Conservation (phyloP, 495 filamentous ascomycete species). For the Penicillium cosmopolitanum region DNA sequence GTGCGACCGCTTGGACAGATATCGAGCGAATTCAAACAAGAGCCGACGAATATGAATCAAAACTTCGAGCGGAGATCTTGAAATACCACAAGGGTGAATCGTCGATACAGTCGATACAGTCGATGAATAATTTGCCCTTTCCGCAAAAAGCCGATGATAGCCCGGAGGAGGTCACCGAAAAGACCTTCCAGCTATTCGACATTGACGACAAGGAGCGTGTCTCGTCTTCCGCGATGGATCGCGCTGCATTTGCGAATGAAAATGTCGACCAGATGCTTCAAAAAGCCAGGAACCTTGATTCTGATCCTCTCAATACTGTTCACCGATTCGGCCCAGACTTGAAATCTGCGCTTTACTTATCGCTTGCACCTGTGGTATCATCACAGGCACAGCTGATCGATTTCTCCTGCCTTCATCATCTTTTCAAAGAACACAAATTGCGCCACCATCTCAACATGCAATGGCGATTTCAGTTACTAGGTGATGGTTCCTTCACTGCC, state of each 20-base stretch:
- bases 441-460: conserved; percentile 78
- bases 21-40: conserved; percentile 65
- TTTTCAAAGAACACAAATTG: conserved; percentile 76
- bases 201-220: conserved; percentile 35
- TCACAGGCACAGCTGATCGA: conserved; percentile 79
- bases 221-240: conserved; percentile 31
- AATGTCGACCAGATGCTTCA: conserved; percentile 34
- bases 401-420: conserved; percentile 71
- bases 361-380: conserved; percentile 72
- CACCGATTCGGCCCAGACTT: conserved; percentile 67
- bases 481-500: conserved; percentile 80
- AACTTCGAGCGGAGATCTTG: conserved; percentile 47
- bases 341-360: conserved; percentile 70
- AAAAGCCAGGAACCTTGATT: conserved; percentile 15
- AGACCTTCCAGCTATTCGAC: conserved; percentile 45
- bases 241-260: conserved; percentile 31
- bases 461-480: conserved; percentile 78
- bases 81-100: conserved; percentile 36
- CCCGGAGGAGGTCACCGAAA: conserved; percentile 14
- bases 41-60: conserved; percentile 64
- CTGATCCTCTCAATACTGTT: conserved; percentile 9
- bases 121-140: not conserved
- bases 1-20: conserved; percentile 77
- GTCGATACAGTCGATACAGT: not conserved
- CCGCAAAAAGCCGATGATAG: not conserved